These are phyloP conservation scores for Trypethelium eluteriae DNA, from an alignment of 495 filamentous ascomycete species.

Conservation along the genomic window DNA sequence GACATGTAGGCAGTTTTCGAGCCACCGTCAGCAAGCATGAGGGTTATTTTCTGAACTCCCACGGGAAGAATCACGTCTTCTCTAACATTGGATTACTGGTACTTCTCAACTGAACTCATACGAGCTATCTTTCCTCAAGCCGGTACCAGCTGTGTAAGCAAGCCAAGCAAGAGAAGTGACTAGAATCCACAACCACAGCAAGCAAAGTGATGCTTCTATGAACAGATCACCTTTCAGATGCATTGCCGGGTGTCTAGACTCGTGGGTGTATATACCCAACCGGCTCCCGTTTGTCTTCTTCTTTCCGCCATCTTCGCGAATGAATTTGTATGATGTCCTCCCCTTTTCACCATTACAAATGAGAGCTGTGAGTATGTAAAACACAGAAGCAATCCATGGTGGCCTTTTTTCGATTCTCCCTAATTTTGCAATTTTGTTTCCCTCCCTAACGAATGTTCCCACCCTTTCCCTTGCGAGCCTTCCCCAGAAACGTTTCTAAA, in stretches of 20 bases:
- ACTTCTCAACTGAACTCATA: not conserved
- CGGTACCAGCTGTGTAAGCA: not conserved
- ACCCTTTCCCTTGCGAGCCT: not conserved
- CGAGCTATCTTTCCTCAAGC: not conserved
- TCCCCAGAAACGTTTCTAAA: not conserved
- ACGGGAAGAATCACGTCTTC: too few species aligned
- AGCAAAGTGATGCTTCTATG: not conserved
- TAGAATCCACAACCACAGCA: not conserved
- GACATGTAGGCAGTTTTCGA: not conserved
- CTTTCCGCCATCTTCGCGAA: not conserved
- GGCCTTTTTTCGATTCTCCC: not conserved
- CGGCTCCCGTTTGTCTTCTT: not conserved
- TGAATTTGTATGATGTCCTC: not conserved
- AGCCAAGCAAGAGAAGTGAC: not conserved
- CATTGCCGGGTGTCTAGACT: not conserved
- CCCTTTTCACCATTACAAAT: conserved; percentile 7
- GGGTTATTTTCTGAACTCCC: too few species aligned
- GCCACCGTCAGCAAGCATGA: not conserved
- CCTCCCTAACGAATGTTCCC: not conserved
- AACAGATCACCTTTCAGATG: not conserved
- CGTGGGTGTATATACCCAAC: not conserved
- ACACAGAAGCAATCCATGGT: not conserved
- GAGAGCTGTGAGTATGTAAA: not conserved
- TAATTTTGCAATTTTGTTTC: not conserved
- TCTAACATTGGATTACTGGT: not conserved